phyloP scores from a whole-genome alignment of 768 basidiomycete species.

The Serendipita sp. region DNA sequence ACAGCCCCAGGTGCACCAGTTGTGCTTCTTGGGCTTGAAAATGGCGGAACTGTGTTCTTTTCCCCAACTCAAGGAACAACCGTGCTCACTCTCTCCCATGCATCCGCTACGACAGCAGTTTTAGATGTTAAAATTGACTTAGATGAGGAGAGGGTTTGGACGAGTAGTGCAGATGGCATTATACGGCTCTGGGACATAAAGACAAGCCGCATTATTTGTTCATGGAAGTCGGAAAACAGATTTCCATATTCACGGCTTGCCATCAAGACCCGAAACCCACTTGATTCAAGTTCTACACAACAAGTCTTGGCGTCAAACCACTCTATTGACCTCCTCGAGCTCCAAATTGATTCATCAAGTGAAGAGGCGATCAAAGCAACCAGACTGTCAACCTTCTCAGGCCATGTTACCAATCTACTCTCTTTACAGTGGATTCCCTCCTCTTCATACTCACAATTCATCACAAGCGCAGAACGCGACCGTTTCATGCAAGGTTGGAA shows the following conservation, averaged over 20 bases:
- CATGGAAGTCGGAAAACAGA: slow-evolving; percentile 41
- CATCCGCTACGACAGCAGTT: slow-evolving; percentile 37
- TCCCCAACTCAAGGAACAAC: slow-evolving; percentile 45
- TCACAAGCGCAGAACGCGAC: slow-evolving; percentile 47
- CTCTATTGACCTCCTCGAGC: slow-evolving; percentile 37
- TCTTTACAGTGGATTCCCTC: slow-evolving; percentile 35
- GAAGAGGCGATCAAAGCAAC: slow-evolving; percentile 27
- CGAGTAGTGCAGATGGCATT: slow-evolving; percentile 40
- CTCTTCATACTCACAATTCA: slow-evolving; percentile 30
- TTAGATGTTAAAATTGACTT: slow-evolving; percentile 26
- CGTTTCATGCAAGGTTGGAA: slow-evolving; percentile 50
- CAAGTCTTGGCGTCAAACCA: slow-evolving; percentile 55
- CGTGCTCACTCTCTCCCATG: slow-evolving; percentile 37
- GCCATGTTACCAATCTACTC: slow-evolving; percentile 45
- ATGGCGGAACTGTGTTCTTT: slow-evolving; percentile 44
- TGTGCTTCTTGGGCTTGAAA: slow-evolving; percentile 42
- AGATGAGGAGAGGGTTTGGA: slow-evolving; percentile 29
- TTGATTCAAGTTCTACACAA: slow-evolving; percentile 27
- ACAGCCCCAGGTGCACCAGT: slow-evolving; percentile 19
- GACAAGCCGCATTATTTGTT: slow-evolving; percentile 31
- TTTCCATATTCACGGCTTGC: slow-evolving; percentile 41
- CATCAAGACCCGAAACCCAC: slow-evolving; percentile 23
- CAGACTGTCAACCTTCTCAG: slow-evolving; percentile 39
- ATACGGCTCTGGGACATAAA: slow-evolving; percentile 43
- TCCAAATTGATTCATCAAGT: slow-evolving; percentile 1